phyloP scores from a whole-genome alignment of 352 stramenopile genomes.

The Halophytophthora batemanensis region DNA sequence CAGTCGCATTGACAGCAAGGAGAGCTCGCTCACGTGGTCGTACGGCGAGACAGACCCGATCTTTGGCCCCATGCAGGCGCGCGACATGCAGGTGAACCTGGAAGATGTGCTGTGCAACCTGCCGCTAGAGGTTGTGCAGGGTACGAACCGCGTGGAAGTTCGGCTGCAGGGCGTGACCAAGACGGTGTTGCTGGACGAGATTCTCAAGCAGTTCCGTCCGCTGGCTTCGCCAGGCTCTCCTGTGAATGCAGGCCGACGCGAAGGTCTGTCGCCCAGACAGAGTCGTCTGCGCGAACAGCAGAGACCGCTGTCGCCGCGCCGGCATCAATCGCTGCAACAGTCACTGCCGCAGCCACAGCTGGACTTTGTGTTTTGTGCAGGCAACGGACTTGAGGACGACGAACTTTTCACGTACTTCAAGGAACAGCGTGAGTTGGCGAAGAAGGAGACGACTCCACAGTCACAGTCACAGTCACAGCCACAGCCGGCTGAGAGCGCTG shows the following conservation, averaged over 20 bases:
- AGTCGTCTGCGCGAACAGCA: conserved; percentile 3
- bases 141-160: conserved; percentile 74
- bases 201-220: conserved; percentile 43
- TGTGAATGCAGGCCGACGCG: conserved; percentile 2
- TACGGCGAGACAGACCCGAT: conserved; percentile 74
- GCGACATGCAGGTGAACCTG: conserved; percentile 87
- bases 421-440: conserved; percentile 47
- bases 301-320: no score
- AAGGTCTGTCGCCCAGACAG: conserved; percentile 9
- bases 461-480: not conserved
- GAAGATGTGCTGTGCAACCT: conserved; percentile 84
- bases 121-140: conserved; percentile 77
- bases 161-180: conserved; percentile 66
- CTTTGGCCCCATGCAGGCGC: conserved; percentile 79
- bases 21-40: conserved; percentile 63
- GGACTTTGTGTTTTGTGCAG: conserved; percentile 86
- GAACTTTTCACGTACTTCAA: conserved; percentile 86
- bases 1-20: conserved; percentile 62
- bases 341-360: conserved; percentile 24
- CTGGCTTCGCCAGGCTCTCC: conserved; percentile 18
- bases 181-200: conserved; percentile 57
- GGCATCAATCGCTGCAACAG: not conserved
- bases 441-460: conserved; percentile 21
- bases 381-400: conserved; percentile 81
- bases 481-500: conserved; percentile 1